Evolutionary conservation across 73 alveolate species (phyloP).

Genomic region (Tetrahymena thermophila): DNA sequence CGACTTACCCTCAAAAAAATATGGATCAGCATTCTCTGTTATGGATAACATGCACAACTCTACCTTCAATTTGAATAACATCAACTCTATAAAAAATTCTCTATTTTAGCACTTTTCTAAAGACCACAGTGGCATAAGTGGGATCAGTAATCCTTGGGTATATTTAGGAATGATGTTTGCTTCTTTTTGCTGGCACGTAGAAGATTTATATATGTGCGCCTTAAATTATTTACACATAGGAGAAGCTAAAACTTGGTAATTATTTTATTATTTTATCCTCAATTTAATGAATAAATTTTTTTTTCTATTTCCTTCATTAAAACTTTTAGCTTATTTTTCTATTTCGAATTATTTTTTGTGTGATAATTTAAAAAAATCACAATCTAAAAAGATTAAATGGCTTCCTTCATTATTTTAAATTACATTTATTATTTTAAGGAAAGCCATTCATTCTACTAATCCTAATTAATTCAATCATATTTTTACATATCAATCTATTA

Average conservation of each 20-base stretch:
- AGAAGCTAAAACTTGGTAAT: slow-evolving; percentile 44
- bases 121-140: slow-evolving; percentile 46
- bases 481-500: too few relatives aligned
- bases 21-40: slow-evolving; percentile 60
- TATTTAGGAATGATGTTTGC: slow-evolving; percentile 70
- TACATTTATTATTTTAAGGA: background rate
- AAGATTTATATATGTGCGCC: slow-evolving; percentile 56
- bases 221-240: slow-evolving; percentile 72
- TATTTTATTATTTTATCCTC: background rate
- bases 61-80: slow-evolving; percentile 55
- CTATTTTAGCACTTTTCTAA: slow-evolving; percentile 38
- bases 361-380: background rate
- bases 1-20: slow-evolving; percentile 47
- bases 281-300: background rate
- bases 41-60: slow-evolving; percentile 10
- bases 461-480: too few relatives aligned
- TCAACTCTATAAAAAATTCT: slow-evolving; percentile 34
- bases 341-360: background rate
- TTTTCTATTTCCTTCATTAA: background rate
- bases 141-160: slow-evolving; percentile 70
- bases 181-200: slow-evolving; percentile 80
- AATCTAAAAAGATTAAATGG: too few relatives aligned
- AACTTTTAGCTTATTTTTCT: background rate
- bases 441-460: background rate
- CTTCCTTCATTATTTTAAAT: background rate